Conservation (phyloP, 2,329 filamentous ascomycete genomes). For the Trichoderma hamatum region DNA sequence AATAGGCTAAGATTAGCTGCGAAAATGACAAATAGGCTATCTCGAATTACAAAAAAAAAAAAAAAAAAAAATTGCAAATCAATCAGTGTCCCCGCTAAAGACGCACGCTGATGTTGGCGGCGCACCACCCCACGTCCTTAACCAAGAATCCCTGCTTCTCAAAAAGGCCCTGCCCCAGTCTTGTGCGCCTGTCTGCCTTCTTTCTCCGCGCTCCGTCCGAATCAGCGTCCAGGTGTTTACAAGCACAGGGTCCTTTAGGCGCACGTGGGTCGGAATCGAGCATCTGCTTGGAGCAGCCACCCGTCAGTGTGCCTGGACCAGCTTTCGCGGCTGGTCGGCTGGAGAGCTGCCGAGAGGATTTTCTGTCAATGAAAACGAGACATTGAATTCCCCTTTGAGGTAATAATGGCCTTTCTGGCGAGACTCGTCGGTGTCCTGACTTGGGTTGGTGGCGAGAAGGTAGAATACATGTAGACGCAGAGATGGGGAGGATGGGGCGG, state of each 20-base stretch:
- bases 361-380: not conserved
- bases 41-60: not conserved
- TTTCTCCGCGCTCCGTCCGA: conserved; percentile 6
- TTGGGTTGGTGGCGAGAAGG: not conserved
- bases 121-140: not conserved
- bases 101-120: not conserved
- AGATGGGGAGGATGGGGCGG: not conserved
- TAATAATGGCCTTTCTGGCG: not conserved
- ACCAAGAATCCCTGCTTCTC: not conserved
- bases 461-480: not conserved
- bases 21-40: not conserved
- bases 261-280: conserved; percentile 21
- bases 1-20: too few species aligned
- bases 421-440: conserved; percentile 3
- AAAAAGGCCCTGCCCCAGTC: not conserved
- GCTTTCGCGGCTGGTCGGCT: conserved; percentile 1
- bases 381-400: not conserved
- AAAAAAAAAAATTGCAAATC: not conserved
- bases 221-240: conserved; percentile 23
- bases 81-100: not conserved
- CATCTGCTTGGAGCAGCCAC: conserved; percentile 15
- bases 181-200: not conserved
- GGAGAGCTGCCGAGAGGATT: not conserved
- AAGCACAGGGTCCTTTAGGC: not conserved
- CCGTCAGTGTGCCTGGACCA: not conserved